phyloP scores from a whole-genome alignment of 2,329 filamentous ascomycete species.

The Teratosphaeria destructans region DNA sequence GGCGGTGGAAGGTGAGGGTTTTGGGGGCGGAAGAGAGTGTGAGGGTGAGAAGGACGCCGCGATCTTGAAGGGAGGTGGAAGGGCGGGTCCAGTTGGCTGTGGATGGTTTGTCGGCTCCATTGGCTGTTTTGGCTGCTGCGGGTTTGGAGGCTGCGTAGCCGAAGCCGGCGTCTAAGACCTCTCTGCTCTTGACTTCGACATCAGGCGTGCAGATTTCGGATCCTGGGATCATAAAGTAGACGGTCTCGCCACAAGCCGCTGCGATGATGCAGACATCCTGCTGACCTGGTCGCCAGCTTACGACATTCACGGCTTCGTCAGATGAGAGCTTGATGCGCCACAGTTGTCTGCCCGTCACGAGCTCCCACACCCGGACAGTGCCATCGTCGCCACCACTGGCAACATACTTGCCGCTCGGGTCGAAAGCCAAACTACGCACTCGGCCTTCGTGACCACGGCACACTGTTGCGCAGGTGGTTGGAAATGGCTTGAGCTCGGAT shows the following conservation, averaged over 20 bases:
- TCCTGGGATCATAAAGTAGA: slow-evolving; percentile 67
- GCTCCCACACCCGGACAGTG: slow-evolving; percentile 80
- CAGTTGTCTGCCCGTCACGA: slow-evolving; percentile 74
- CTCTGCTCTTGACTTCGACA: slow-evolving; percentile 62
- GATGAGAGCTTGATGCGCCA: slow-evolving; percentile 73
- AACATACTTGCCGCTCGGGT: slow-evolving; percentile 74
- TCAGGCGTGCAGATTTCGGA: slow-evolving; percentile 17
- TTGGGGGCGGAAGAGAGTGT: slow-evolving; percentile 63
- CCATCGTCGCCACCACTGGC: slow-evolving; percentile 93
- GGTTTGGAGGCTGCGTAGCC: slow-evolving; percentile 70
- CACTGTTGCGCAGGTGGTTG: slow-evolving; percentile 75
- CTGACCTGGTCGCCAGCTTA: slow-evolving; percentile 79
- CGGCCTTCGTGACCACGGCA: slow-evolving; percentile 83
- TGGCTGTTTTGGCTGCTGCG: slow-evolving; percentile 36
- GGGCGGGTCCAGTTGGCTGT: slow-evolving; percentile 78
- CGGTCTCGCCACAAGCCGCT: slow-evolving; percentile 71
- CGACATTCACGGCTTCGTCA: slow-evolving; percentile 69
- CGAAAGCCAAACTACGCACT: slow-evolving; percentile 73
- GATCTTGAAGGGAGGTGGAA: slow-evolving; percentile 58
- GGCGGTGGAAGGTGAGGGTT: slow-evolving; percentile 84
- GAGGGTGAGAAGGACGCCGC: slow-evolving; percentile 69
- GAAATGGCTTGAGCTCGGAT: slow-evolving; percentile 89
- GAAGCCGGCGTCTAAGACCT: slow-evolving; percentile 78
- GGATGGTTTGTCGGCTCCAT: slow-evolving; percentile 55
- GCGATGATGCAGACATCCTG: slow-evolving; percentile 67